Evolutionary conservation across 352 stramenopile genomes (phyloP), one percentile per base, ranked within the genome.

Genomic region (Phytophthora foliorum): DNA sequence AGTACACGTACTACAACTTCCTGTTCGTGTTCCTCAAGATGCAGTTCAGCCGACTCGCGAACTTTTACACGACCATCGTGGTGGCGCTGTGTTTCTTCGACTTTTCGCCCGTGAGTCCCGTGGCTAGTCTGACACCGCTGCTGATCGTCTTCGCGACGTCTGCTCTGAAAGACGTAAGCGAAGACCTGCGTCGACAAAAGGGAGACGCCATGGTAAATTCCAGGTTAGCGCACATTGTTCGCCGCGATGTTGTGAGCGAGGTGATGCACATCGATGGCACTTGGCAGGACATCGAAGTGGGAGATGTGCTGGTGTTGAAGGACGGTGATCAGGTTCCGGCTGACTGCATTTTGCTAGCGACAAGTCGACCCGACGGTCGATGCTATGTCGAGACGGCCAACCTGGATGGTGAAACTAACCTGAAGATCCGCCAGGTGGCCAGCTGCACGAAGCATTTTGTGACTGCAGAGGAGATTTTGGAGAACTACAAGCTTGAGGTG

Each of bases 1-100:
- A 96, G 86, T 97, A 97, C 78, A 97, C 90, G 36, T 86, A 87
- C 65, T 96, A 93, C 84, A 97, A 96, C 77, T 97, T 97, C 57
- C 70, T 88, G 63, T 95, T 94, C 57, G 84, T 96, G 24, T 96
- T 96, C 29, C 70, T 97, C 44, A 93, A 94, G 76, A 94, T 96
- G 83, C 90, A 97, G 71, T 97, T 97, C 71, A 95, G 87, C 60
- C 87, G 90, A 48, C 75, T 97, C 16, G 90, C 90, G 17, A 97
- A 97, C 55, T 68, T 96, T 29, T 97, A 96, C 74, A 96, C 90
- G 57, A 95, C 87, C 10, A 95, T 97, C 36, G 85, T 97, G 27
- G 88, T 96, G 29, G 86, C 81, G 58, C 63, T 97, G n/a, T 97
- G 90, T 67, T 97, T 96, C 54, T 97, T 96, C 68, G 78, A 78